These are phyloP conservation scores for Sophora flavescens DNA, from an alignment of 306 rosid species.

Conservation along the genomic window DNA sequence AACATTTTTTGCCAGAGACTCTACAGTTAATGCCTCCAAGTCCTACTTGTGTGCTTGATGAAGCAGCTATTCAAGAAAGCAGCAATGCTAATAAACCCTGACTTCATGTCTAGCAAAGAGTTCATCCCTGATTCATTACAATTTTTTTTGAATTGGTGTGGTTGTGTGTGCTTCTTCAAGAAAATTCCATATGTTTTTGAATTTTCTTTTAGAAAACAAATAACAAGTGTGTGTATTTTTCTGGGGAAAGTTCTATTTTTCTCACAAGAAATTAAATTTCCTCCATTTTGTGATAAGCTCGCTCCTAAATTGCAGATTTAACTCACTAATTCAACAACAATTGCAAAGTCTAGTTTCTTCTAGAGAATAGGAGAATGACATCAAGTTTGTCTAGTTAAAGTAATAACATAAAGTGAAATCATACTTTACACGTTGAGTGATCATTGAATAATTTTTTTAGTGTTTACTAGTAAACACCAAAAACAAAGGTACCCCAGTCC, in stretches of 20 bases:
- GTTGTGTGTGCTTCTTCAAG: conserved; percentile 35
- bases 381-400: neutral
- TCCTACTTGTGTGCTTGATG: conserved; percentile 50
- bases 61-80: conserved; percentile 42
- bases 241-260: neutral
- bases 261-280: neutral
- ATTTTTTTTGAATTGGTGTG: conserved; percentile 39
- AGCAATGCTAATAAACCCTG: conserved; percentile 32
- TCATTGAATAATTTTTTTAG: neutral
- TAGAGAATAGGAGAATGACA: neutral
- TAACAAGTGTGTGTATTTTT: neutral
- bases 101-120: no score
- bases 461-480: neutral
- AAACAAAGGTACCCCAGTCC: neutral
- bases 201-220: conserved; percentile 13
- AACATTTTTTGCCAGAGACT: conserved; percentile 15
- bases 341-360: neutral
- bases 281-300: neutral
- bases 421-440: neutral
- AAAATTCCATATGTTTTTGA: neutral
- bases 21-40: conserved; percentile 42
- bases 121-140: conserved; percentile 22
- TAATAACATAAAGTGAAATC: neutral
- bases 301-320: neutral
- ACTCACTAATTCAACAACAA: neutral